Conservation (phyloP, 371 early-diverging fungal genomes). For the Mucor ambiguus region DNA sequence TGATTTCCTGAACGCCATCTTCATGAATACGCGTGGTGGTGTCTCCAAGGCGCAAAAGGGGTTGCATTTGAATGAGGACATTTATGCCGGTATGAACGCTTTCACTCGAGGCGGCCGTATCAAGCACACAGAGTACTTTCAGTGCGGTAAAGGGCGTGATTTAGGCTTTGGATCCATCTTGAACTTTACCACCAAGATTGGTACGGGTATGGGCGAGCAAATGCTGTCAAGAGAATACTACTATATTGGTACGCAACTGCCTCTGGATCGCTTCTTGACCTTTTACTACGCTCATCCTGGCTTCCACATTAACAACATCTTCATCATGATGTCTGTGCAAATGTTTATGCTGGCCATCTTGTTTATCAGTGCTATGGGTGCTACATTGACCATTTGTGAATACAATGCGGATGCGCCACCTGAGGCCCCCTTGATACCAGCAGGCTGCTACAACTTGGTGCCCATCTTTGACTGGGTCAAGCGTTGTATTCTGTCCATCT, state of each 20-base stretch:
- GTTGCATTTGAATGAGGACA: slow-evolving; percentile 91
- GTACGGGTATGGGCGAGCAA: slow-evolving; percentile 94
- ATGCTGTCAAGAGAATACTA: slow-evolving; percentile 91
- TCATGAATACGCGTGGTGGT: slow-evolving; percentile 88
- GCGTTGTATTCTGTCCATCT: slow-evolving; percentile 78
- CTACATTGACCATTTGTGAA: slow-evolving; percentile 58
- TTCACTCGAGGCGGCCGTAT: slow-evolving; percentile 85
- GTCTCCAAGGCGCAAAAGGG: slow-evolving; percentile 92
- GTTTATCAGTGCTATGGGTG: slow-evolving; percentile 74
- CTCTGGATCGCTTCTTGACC: slow-evolving; percentile 85
- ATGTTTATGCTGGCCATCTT: slow-evolving; percentile 82
- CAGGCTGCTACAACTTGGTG: slow-evolving; percentile 73
- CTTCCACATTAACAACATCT: slow-evolving; percentile 91
- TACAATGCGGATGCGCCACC: slow-evolving; percentile 51
- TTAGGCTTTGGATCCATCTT: slow-evolving; percentile 89
- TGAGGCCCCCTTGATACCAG: slow-evolving; percentile 52
- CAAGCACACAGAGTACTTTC: slow-evolving; percentile 91
- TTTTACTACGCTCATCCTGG: slow-evolving; percentile 92
- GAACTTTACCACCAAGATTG: slow-evolving; percentile 90
- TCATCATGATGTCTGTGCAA: slow-evolving; percentile 86
- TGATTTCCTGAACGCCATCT: slow-evolving; percentile 88
- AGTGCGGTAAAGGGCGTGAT: slow-evolving; percentile 94
- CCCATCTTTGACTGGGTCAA: slow-evolving; percentile 85
- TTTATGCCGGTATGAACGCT: slow-evolving; percentile 92
- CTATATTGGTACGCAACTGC: slow-evolving; percentile 83